These are phyloP conservation scores for Paxillus rubicundulus DNA, from an alignment of 768 basidiomycete genomes.

Conservation along the genomic window DNA sequence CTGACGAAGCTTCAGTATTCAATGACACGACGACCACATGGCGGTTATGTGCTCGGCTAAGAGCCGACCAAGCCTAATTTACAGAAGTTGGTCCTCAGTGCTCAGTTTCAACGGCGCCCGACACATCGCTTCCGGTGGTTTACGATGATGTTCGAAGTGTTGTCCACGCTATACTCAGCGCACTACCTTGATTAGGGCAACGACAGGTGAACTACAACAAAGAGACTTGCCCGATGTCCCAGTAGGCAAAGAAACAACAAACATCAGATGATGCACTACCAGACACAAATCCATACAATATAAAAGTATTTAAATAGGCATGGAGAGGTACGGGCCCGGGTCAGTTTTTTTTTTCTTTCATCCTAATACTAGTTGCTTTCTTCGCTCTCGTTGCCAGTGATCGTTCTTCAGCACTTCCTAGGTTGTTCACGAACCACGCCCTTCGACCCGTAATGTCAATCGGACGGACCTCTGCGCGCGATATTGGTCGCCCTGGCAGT, in stretches of 20 bases:
- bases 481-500: slow-evolving; percentile 1
- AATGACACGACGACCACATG: not conserved
- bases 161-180: not conserved
- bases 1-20: slow-evolving; percentile 17
- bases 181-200: not conserved
- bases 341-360: not conserved
- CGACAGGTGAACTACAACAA: not conserved
- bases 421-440: too few relatives aligned
- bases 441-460: slow-evolving; percentile 1
- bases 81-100: not conserved
- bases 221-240: not conserved
- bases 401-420: not conserved
- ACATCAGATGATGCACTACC: not conserved
- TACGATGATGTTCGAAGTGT: not conserved
- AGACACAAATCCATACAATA: not conserved
- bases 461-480: not conserved
- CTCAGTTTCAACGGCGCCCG: not conserved
- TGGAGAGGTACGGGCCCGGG: not conserved
- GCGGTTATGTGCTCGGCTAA: not conserved
- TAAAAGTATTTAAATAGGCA: not conserved
- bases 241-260: not conserved
- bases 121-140: not conserved
- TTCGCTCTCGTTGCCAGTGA: not conserved
- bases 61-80: not conserved
- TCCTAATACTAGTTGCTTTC: not conserved